These are phyloP conservation scores for Smallanthus sonchifolius DNA, from an alignment of 129 eudicot genomes.

Conservation along the genomic window DNA sequence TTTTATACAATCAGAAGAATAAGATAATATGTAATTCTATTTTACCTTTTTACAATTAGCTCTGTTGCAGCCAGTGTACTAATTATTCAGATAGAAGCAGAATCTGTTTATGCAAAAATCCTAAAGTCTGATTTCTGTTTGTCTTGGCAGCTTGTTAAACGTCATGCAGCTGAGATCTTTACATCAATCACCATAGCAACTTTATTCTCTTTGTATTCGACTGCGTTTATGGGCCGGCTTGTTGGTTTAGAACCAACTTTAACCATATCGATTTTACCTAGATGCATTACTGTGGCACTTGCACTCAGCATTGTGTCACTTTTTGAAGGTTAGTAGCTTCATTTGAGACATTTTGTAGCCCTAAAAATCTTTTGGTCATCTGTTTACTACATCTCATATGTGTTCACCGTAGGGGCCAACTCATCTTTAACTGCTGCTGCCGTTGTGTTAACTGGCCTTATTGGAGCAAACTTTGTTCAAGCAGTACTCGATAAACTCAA, in stretches of 20 bases:
- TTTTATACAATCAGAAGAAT: neutral
- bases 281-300: slow-evolving; percentile 97
- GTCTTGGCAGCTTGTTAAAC: slow-evolving; percentile 73
- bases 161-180: slow-evolving; percentile 98
- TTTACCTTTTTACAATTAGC: neutral
- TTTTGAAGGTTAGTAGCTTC: slow-evolving; percentile 67
- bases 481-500: slow-evolving; percentile 72
- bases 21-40: neutral
- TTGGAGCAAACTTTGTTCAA: slow-evolving; percentile 98
- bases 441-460: slow-evolving; percentile 92
- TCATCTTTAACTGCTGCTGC: slow-evolving; percentile 96
- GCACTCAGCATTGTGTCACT: slow-evolving; percentile 97
- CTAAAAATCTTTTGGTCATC: neutral
- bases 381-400: neutral
- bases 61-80: neutral
- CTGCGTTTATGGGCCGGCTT: slow-evolving; percentile 89
- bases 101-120: neutral
- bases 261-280: slow-evolving; percentile 81
- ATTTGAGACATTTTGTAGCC: neutral
- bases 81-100: neutral
- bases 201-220: slow-evolving; percentile 85
- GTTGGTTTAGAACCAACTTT: slow-evolving; percentile 73
- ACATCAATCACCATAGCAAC: slow-evolving; percentile 74
- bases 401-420: slow-evolving; percentile 56
- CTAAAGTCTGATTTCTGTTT: neutral